phyloP scores from a whole-genome alignment of 176 grass and related monocot genomes.

The Puccinellia tenuiflora region DNA sequence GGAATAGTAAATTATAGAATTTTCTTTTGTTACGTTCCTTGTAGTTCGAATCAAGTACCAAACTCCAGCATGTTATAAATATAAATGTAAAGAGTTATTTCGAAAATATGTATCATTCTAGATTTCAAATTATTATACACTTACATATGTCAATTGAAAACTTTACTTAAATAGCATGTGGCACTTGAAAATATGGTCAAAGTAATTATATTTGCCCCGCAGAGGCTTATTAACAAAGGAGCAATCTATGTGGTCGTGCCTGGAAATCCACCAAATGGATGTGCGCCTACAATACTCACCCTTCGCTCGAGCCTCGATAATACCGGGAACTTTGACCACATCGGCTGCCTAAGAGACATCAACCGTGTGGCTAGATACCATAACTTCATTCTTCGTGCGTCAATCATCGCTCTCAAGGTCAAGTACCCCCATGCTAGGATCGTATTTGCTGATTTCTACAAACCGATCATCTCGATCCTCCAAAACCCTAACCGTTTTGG shows the following conservation, averaged over 20 bases:
- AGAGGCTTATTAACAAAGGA: constrained; percentile 2
- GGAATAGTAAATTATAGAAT: too few relatives aligned
- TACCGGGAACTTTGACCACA: neutral
- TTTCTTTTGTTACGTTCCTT: too few relatives aligned
- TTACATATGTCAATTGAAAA: neutral
- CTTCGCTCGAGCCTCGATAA: neutral
- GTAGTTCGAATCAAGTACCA: neutral
- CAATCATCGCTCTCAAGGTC: neutral
- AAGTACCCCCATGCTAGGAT: neutral
- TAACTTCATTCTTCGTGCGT: neutral
- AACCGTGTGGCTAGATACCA: constrained; percentile 3
- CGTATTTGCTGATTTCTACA: constrained; percentile 28
- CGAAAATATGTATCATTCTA: neutral
- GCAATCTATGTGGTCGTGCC: constrained; percentile 17
- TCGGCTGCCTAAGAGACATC: constrained; percentile 10
- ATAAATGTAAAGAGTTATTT: neutral
- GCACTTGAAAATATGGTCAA: neutral
- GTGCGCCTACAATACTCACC: neutral
- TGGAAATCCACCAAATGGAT: constrained; percentile 26
- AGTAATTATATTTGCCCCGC: neutral
- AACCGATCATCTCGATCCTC: neutral
- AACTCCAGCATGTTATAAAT: neutral
- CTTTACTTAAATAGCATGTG: neutral
- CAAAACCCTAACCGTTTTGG: neutral
- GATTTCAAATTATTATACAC: neutral